These are phyloP conservation scores for Trichosanthes cucumerina DNA, from an alignment of 306 rosid genomes.

Conservation along the genomic window DNA sequence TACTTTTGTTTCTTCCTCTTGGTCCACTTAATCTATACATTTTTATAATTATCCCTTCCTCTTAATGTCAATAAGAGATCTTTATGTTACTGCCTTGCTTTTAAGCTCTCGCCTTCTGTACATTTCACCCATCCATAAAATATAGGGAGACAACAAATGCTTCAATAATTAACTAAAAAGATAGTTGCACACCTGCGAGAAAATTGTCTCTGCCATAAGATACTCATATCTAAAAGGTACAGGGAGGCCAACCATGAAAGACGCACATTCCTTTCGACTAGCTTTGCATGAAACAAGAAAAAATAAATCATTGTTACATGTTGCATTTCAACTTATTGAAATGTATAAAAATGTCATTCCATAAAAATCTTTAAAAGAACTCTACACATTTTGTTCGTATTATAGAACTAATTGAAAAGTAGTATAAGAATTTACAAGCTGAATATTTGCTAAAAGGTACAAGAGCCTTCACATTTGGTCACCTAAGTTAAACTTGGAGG, in stretches of 20 bases:
- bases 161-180: background rate
- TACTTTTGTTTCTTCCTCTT: background rate
- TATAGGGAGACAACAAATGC: background rate
- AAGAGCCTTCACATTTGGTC: background rate
- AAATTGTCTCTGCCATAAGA: slow-evolving; percentile 98
- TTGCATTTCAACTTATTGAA: background rate
- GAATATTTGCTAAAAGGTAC: background rate
- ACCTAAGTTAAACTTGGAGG: background rate
- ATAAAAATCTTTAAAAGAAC: background rate
- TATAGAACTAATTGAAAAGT: background rate
- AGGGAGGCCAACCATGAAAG: slow-evolving; percentile 92
- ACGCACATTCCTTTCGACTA: slow-evolving; percentile 99
- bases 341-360: background rate
- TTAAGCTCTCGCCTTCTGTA: background rate
- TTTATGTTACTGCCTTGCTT: background rate
- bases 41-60: background rate
- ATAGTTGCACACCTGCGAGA: slow-evolving; percentile 67
- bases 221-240: slow-evolving; percentile 93
- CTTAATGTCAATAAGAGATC: background rate
- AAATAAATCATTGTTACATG: background rate
- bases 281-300: slow-evolving; percentile 71
- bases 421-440: background rate
- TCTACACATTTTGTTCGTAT: background rate
- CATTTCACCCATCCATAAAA: background rate
- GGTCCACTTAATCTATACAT: background rate